Evolutionary conservation across 129 eudicot genomes (phyloP).

Genomic region (Tagetes erecta): DNA sequence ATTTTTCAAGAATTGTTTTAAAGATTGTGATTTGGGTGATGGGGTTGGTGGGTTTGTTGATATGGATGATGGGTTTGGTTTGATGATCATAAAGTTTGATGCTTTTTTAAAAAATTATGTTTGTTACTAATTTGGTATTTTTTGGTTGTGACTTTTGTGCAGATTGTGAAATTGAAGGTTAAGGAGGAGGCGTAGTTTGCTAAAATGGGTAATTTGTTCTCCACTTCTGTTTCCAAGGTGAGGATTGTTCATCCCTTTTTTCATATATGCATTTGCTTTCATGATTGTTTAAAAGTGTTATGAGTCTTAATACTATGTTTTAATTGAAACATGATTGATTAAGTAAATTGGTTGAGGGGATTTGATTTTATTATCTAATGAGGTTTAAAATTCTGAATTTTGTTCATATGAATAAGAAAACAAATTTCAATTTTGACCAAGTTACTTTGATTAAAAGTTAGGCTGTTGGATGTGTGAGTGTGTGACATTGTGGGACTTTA

Average conservation of each 20-base stretch:
- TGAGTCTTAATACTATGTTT: background rate
- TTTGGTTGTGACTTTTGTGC: conserved; percentile 40
- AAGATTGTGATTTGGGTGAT: conserved; percentile 31
- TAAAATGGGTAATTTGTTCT: conserved; percentile 66
- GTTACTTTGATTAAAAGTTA: conserved; percentile 20
- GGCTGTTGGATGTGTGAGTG: conserved; percentile 18
- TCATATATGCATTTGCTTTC: conserved; percentile 11
- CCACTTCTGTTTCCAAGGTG: conserved; percentile 63
- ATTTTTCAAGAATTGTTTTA: conserved; percentile 21
- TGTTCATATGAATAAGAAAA: background rate
- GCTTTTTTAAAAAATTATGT: conserved; percentile 6
- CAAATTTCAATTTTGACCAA: conserved; percentile 27
- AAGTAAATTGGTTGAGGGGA: conserved; percentile 6
- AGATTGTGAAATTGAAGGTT: conserved; percentile 40
- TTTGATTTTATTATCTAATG: background rate
- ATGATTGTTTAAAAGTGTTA: conserved; percentile 4
- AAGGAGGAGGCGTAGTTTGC: conserved; percentile 25
- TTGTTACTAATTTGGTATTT: conserved; percentile 21
- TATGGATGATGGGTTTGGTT: conserved; percentile 31
- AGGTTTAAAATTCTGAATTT: conserved; percentile 10
- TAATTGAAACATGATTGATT: conserved; percentile 18
- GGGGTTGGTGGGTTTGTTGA: conserved; percentile 39
- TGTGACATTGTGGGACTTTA: conserved; percentile 21
- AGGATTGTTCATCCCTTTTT: conserved; percentile 26
- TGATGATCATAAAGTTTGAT: conserved; percentile 32